These are phyloP conservation scores for Tetragonia tetragonoides DNA, from an alignment of 148 eudicot genomes.

Conservation along the genomic window DNA sequence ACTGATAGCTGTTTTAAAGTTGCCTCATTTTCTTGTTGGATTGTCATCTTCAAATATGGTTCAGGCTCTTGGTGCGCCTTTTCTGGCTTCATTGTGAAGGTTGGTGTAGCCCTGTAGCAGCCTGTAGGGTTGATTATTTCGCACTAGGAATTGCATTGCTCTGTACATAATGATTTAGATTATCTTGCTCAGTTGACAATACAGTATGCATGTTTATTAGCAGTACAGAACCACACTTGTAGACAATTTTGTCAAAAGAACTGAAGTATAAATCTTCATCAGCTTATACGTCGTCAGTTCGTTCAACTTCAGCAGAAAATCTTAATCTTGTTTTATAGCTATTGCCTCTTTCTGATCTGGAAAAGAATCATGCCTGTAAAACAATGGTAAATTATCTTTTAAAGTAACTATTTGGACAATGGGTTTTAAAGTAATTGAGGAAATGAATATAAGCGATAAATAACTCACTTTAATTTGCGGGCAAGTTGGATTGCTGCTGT, in stretches of 20 bases:
- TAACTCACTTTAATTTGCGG: constrained; percentile 5
- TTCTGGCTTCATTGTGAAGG: too few species aligned
- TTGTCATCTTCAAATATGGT: too few species aligned
- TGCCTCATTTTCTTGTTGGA: neutral
- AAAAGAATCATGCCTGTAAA: neutral
- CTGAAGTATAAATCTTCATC: neutral
- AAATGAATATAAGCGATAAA: neutral
- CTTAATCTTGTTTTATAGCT: constrained; percentile 3
- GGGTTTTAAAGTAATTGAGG: neutral
- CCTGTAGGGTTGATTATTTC: too few species aligned
- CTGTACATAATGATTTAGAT: too few species aligned
- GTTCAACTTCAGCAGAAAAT: neutral
- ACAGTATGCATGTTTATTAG: too few species aligned
- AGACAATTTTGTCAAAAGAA: too few species aligned
- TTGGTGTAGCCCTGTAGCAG: too few species aligned
- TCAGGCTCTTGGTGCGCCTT: too few species aligned
- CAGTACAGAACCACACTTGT: too few species aligned
- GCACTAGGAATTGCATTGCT: too few species aligned
- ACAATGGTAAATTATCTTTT: neutral
- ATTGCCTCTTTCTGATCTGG: neutral
- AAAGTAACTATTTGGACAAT: neutral
- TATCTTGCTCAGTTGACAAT: too few species aligned
- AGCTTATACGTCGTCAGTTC: neutral
- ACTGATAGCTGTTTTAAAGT: neutral
- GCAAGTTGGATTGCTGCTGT: neutral